Base-by-base conservation (phyloP, 192 early-diverging fungal species). In the Cetraspora pellucida region DNA sequence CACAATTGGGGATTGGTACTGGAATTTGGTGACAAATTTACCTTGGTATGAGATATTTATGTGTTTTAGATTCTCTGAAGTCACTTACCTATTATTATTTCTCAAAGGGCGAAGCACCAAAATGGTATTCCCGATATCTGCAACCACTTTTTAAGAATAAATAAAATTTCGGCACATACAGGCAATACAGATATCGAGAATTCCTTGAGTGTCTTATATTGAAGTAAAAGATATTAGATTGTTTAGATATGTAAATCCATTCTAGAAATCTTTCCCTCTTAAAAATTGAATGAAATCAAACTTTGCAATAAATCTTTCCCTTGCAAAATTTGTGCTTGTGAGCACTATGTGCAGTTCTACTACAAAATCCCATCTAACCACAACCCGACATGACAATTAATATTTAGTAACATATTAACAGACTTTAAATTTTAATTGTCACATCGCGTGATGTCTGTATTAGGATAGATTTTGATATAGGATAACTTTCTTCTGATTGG, bases 21-120 rank as follows among this genome's bases (percentile, higher is more conserved):
- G 19, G 63, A 65, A 65, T 65, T 3, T 65, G 6, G 11, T 0
- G 3, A 23, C 23, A 14, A 44, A 30, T 3, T 30, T 65, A 44
- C 5, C 21, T 30, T 65, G 63, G 31, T 65, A 65, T 65, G 63
- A 65, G 63, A 65, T 65, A 30, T 31, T 37, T 65, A 30, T 65
- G 31, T 19, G 31, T 65, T 65, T 31, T 65, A 31, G 8, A 65
- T 65, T 65, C 63, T 65, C 31, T 65, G 28, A 31, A 1, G 31
- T 65, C 63, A 65, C 27, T 8, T 65, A 65, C 31, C 21, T 28
- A 65, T 65, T 65, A 37, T 44, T 28, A 21, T 65, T 65, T 31
- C 3, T 65, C 31, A 45, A 65, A 65, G 63, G 63, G 28, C 37
- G 0, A 65, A 31, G 31, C 21, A 65, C 43, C 31, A 65, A 44